Percentiles rank a stretch among this genome's conserved stretches.
phyloP scores from a whole-genome alignment of 2,329 filamentous ascomycete genomes.

The Hypoxylon sp. region DNA sequence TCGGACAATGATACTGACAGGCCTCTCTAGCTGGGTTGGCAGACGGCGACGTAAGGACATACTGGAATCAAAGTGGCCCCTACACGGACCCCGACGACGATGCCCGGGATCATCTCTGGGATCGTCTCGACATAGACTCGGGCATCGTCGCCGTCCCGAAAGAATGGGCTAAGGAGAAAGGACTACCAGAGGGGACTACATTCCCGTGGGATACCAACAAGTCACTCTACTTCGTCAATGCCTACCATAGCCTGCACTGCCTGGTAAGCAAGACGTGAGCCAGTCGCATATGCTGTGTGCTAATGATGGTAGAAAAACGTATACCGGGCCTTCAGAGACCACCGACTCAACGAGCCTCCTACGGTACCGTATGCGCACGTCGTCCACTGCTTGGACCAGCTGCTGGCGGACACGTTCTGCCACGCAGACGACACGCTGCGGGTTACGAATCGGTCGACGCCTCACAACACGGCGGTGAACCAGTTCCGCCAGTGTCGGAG shows the following conservation, averaged over 20 bases:
- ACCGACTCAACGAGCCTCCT: neutral
- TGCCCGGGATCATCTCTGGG: conserved; percentile 14
- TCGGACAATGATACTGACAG: neutral
- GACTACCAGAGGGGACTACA: conserved; percentile 7
- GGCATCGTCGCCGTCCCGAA: conserved; percentile 16
- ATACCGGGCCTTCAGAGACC: conserved; percentile 16
- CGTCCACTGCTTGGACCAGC: conserved; percentile 15
- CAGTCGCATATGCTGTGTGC: neutral
- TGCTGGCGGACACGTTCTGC: conserved; percentile 11
- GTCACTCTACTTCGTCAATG: conserved; percentile 18
- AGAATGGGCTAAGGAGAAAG: conserved; percentile 13
- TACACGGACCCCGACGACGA: conserved; percentile 10
- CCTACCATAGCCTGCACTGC: conserved; percentile 14
- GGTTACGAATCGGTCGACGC: conserved; percentile 7
- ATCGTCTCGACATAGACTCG: conserved; percentile 14
- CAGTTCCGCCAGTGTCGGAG: conserved; percentile 11
- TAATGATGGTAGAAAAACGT: conserved; percentile 8
- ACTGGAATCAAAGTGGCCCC: conserved; percentile 11
- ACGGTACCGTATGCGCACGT: conserved; percentile 3
- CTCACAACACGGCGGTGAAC: conserved; percentile 2
- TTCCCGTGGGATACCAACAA: conserved; percentile 19
- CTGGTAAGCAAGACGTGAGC: conserved; percentile 1
- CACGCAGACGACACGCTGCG: conserved; percentile 20
- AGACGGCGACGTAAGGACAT: neutral
- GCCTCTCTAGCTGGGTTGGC: conserved; percentile 3